Evolutionary conservation across 1,284 basidiomycete genomes (phyloP).

Genomic region (Cryptococcus deneoformans): DNA sequence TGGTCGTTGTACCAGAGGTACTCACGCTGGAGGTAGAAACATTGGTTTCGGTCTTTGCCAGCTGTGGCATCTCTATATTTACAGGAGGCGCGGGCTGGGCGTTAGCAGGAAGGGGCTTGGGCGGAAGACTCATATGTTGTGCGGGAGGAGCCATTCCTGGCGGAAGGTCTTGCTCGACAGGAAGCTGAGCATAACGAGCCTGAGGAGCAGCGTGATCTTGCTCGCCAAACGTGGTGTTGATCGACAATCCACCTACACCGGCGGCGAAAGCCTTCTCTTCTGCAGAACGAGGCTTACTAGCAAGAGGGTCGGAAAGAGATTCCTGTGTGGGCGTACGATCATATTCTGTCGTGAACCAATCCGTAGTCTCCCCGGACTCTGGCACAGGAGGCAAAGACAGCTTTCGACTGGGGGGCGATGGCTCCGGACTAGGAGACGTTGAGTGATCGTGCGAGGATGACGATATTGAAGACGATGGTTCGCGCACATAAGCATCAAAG

Average conservation of each 20-base stretch:
- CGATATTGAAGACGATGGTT: constrained; percentile 46
- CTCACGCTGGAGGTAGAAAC: constrained; percentile 24
- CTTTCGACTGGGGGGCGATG: constrained; percentile 25
- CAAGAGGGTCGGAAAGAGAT: neutral
- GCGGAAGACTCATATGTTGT: constrained; percentile 10
- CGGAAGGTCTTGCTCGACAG: constrained; percentile 2
- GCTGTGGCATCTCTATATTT: constrained; percentile 26
- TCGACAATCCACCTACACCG: neutral
- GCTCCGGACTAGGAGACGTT: constrained; percentile 30
- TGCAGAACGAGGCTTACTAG: neutral
- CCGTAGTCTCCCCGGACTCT: constrained; percentile 9
- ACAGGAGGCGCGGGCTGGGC: constrained; percentile 14
- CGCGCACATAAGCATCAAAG: constrained; percentile 70
- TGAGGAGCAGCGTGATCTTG: constrained; percentile 6
- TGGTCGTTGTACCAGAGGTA: constrained; percentile 26
- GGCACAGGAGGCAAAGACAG: constrained; percentile 21
- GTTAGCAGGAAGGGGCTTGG: constrained; percentile 6
- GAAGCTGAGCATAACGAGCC: constrained; percentile 12
- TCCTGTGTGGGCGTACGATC: constrained; percentile 46
- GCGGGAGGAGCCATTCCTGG: constrained; percentile 38
- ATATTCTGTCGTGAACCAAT: constrained; percentile 32
- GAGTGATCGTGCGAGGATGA: constrained; percentile 48
- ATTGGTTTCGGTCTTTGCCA: constrained; percentile 28
- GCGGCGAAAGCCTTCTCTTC: neutral
- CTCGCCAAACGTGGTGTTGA: neutral